Base-by-base conservation (phyloP, 2,329 filamentous ascomycete genomes). In the Arthrobotrys iridis region DNA sequence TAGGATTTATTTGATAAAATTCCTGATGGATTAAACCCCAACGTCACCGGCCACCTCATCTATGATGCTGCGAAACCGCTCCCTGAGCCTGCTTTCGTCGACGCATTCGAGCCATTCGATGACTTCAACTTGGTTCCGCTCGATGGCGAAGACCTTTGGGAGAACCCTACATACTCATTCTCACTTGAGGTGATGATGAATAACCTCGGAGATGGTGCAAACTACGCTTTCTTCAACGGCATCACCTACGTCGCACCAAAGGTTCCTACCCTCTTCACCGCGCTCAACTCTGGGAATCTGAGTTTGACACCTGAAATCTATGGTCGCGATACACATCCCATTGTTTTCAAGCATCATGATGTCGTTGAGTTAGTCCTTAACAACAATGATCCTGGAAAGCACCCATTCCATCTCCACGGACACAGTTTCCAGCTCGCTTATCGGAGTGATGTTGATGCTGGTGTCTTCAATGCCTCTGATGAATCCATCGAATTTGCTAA, bases 211-310 rank as follows among this genome's bases (percentile, higher is more conserved):
- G 86, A 93, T 71, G 91, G 91, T 0, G 87, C 87, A 26, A 86
- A 87, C 81, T 92, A 92, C 26, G 89, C 88, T 74, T 89, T 89
- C 82, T 88, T 91, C 83, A 93, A 94, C 84, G 89, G 91, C 81
- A 87, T 92, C 77, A 92, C 91, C 28, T 96, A 93, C 81, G 86
- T 87, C 2, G 66, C 83, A 0, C 92, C 91, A 55, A 91, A 92
- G 80, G 92, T 96, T 0, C 93, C 93, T 0, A 89, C 90, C 0
- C 85, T 96, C 0, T 96, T 93, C 84, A 92, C 90, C 0, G 91
- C 86, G 0, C 84, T 96, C 2, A 88, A 87, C 0, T 82, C 88
- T 0, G 88, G 87, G 13, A 80, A 82, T 2, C 77, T 85, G 15
- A 87, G 88, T 11, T 84, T 84, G 1, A 85, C 92, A 75, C 84